phyloP scores from a whole-genome alignment of 495 filamentous ascomycete genomes.

The Neurospora sp. region DNA sequence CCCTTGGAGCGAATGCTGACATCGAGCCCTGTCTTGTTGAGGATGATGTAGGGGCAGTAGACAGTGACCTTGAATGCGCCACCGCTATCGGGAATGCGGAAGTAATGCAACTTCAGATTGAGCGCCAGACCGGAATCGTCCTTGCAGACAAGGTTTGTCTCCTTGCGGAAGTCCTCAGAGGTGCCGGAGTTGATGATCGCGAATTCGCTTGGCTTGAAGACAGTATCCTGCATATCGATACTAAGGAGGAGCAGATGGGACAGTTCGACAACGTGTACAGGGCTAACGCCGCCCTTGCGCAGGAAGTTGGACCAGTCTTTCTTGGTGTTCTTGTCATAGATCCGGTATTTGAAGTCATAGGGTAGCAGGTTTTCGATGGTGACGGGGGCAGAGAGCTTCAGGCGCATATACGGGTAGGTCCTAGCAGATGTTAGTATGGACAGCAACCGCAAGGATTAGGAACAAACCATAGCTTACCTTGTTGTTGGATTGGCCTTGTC shows the following conservation, averaged over 20 bases:
- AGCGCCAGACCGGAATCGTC: slow-evolving; percentile 72
- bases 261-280: slow-evolving; percentile 91
- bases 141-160: slow-evolving; percentile 67
- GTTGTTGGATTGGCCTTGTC: slow-evolving; percentile 74
- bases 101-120: slow-evolving; percentile 83
- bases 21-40: slow-evolving; percentile 89
- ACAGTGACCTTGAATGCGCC: slow-evolving; percentile 93
- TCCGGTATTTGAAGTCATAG: slow-evolving; percentile 97
- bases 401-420: slow-evolving; percentile 87
- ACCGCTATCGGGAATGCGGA: slow-evolving; percentile 82
- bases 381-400: slow-evolving; percentile 82
- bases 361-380: slow-evolving; percentile 92
- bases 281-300: slow-evolving; percentile 89
- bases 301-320: slow-evolving; percentile 99
- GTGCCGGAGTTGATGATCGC: slow-evolving; percentile 87
- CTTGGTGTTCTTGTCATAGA: slow-evolving; percentile 95
- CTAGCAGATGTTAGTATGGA: slow-evolving; percentile 32
- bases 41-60: slow-evolving; percentile 83
- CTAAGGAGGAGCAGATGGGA: slow-evolving; percentile 88
- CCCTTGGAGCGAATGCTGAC: slow-evolving; percentile 84
- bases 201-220: slow-evolving; percentile 91
- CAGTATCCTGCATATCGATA: slow-evolving; percentile 90
- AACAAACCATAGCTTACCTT: slow-evolving; percentile 31
- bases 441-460: too few relatives aligned
- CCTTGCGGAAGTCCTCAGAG: slow-evolving; percentile 80